phyloP scores from a whole-genome alignment of 768 basidiomycete species.

The Hygrocybe punicea region DNA sequence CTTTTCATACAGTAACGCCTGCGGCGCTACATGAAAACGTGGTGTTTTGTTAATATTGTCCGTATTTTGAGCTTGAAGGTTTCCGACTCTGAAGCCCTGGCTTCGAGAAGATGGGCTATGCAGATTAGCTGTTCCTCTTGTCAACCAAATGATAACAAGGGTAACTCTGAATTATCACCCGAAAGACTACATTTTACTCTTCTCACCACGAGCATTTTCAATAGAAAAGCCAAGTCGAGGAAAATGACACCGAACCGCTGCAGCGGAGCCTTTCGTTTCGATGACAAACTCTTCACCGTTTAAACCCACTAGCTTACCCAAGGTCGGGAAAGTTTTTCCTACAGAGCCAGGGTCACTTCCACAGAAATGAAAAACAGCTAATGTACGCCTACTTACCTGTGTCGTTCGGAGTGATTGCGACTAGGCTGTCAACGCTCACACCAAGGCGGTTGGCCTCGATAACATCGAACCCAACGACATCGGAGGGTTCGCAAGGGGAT shows the following conservation, averaged over 20 bases:
- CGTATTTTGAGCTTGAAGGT: too few species aligned
- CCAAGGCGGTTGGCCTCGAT: conserved; percentile 43
- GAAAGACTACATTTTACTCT: not conserved
- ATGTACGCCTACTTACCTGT: conserved; percentile 36
- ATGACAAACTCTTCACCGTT: conserved; percentile 49
- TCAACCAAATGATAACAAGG: too few species aligned
- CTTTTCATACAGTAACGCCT: too few species aligned
- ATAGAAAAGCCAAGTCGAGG: conserved; percentile 44
- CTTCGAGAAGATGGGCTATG: too few species aligned
- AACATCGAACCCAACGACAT: conserved; percentile 44
- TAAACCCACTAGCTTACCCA: conserved; percentile 49
- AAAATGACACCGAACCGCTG: conserved; percentile 49
- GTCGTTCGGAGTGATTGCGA: conserved; percentile 47
- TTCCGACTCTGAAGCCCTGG: too few species aligned
- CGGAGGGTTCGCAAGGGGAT: conserved; percentile 36
- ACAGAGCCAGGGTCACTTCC: not conserved
- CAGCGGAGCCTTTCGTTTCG: conserved; percentile 42
- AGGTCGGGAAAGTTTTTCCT: conserved; percentile 44
- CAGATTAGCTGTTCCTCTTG: too few species aligned
- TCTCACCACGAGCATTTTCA: conserved; percentile 2
- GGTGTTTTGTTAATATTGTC: too few species aligned
- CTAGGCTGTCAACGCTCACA: conserved; percentile 36
- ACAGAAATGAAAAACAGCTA: not conserved
- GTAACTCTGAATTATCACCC: too few species aligned
- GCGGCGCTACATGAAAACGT: too few species aligned